Evolutionary conservation across 139 green algal species (phyloP), one percentile per base, ranked within the genome.

Genomic region (Asterochloris sp.): DNA sequence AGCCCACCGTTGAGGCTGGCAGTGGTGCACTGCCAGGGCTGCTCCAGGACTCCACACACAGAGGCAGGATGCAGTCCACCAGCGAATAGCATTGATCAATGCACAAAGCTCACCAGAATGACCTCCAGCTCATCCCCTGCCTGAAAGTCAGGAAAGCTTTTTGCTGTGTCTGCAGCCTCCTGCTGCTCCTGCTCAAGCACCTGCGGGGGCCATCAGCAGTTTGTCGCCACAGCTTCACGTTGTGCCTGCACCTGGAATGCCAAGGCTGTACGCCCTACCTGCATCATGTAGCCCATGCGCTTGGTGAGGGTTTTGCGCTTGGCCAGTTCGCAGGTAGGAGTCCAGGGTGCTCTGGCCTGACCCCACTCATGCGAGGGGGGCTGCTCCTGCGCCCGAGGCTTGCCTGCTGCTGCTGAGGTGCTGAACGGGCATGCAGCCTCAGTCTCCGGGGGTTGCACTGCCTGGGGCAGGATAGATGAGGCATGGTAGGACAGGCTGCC

Each of bases 221-320:
- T 2, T 76, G 0, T 13, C 26, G 62, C 61, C 4, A 62, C 68
- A 12, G 54, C 6, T n/a, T 24, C 12, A 78, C 64, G 21, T 4
- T 19, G 29, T 23, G 54, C n/a, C n/a, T n/a, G 6, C 60, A 28
- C 17, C 64, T 13, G 11, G 1, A 54, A 11, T 17, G 24, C 23
- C 24, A 78, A 28, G 27, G 12, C 28, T n/a, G 16, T 23, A 24
- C 24, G n/a, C 12, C 73, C 16, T 38, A 85, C 84, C 73, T 86
- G 80, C 60, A 93, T 73, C 76, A 93, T 54, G 79, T 90, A 74
- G 16, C 83, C 85, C 89, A 93, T 93, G 13, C 90, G 83, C 47
- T 91, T 91, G 13, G 85, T 81, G 78, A 91, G 47, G 8, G 67
- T 74, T 69, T 93, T 93, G n/a, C 90, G 82, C 71, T 93, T 93